A percentile compares a stretch with the other conserved stretches of the same genome.
Evolutionary conservation across 2,329 filamentous ascomycete genomes (phyloP).

Genomic region (Teratosphaeria nubilosa): DNA sequence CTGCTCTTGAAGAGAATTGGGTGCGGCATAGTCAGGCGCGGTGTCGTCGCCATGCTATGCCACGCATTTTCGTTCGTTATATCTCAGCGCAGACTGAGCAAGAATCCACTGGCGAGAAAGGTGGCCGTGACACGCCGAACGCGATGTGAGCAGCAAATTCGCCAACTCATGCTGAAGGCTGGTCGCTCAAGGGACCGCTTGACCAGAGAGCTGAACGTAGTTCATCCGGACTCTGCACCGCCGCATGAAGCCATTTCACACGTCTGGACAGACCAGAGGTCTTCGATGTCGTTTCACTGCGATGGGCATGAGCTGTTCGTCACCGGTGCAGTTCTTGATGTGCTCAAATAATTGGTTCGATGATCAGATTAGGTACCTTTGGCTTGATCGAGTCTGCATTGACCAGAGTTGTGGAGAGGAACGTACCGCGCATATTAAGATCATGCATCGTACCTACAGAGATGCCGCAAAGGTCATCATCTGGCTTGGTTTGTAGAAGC

Average conservation of each 20-base stretch:
- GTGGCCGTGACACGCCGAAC: neutral
- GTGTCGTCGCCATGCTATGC: neutral
- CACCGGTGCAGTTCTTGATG: neutral
- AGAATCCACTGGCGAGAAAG: too few species aligned
- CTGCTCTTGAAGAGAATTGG: neutral
- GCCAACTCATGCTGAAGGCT: neutral
- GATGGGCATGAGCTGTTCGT: neutral
- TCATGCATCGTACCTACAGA: neutral
- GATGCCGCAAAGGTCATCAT: neutral
- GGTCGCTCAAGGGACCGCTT: neutral
- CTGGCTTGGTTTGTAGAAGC: neutral
- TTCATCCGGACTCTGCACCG: neutral
- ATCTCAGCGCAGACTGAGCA: too few species aligned
- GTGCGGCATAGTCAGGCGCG: neutral
- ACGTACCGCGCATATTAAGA: neutral
- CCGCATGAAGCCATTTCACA: neutral
- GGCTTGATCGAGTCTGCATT: neutral
- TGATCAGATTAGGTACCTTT: neutral
- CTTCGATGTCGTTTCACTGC: neutral
- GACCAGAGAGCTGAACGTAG: neutral
- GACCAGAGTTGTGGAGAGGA: neutral
- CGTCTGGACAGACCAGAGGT: neutral
- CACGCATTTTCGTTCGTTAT: too few species aligned
- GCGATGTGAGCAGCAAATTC: neutral
- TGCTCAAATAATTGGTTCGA: neutral